Percentiles rank a stretch among this genome's conserved stretches.
phyloP scores from a whole-genome alignment of 2,329 filamentous ascomycete species.

The Diaporthe velutina region DNA sequence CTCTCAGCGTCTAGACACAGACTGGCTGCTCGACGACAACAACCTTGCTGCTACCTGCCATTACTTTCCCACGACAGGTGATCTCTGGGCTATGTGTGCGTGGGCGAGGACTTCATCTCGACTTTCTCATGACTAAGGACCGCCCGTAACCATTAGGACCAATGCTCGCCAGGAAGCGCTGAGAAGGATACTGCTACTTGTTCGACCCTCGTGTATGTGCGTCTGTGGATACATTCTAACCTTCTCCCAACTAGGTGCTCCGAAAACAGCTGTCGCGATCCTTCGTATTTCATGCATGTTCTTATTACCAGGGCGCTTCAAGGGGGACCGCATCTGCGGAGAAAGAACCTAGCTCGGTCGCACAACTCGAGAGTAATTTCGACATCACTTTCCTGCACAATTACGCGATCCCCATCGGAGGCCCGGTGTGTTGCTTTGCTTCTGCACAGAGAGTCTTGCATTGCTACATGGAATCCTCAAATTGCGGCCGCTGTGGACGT shows the following conservation, averaged over 20 bases:
- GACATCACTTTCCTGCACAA: not conserved
- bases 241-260: not conserved
- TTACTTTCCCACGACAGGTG: too few relatives aligned
- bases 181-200: not conserved
- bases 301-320: not conserved
- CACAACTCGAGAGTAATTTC: not conserved
- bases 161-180: not conserved
- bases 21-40: too few relatives aligned
- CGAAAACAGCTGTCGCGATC: not conserved
- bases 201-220: slow-evolving; percentile 1
- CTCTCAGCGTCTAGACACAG: too few relatives aligned
- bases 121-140: not conserved
- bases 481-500: not conserved
- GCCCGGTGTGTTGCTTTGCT: not conserved
- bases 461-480: not conserved
- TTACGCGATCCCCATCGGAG: not conserved
- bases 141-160: not conserved
- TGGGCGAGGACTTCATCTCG: not conserved
- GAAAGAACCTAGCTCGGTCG: not conserved
- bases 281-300: slow-evolving; percentile 9
- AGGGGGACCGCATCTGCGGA: not conserved
- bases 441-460: not conserved
- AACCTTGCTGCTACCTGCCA: too few relatives aligned
- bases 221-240: not conserved
- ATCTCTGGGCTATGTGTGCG: too few relatives aligned